A percentile compares a stretch with the other conserved stretches of the same genome.
These are phyloP conservation scores for Crithidia fasciculata DNA, from an alignment of 208 protist genomes.

Conservation along the genomic window DNA sequence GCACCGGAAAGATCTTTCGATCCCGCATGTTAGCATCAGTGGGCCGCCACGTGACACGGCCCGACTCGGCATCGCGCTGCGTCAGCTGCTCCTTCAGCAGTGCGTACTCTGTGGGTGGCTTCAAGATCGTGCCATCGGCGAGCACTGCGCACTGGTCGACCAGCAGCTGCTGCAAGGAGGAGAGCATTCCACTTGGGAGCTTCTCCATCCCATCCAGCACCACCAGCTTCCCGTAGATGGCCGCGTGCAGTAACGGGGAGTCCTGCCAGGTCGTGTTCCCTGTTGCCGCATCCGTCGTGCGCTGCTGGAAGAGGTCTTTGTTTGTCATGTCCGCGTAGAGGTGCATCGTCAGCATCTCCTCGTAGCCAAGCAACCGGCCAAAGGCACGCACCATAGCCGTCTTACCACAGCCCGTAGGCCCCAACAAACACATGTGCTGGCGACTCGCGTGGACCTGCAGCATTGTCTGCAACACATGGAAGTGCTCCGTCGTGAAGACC, in stretches of 20 bases:
- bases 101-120: constrained; percentile 64
- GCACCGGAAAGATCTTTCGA: constrained; percentile 75
- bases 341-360: constrained; percentile 70
- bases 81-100: constrained; percentile 58
- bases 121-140: constrained; percentile 88
- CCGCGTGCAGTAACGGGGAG: constrained; percentile 85
- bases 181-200: constrained; percentile 77
- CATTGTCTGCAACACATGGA: constrained; percentile 77
- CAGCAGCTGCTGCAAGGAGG: constrained; percentile 80
- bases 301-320: constrained; percentile 94
- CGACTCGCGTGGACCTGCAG: constrained; percentile 73
- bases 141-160: constrained; percentile 79
- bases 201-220: constrained; percentile 95
- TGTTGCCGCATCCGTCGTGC: constrained; percentile 74
- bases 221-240: constrained; percentile 78
- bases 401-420: constrained; percentile 92
- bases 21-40: constrained; percentile 60
- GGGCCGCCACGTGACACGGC: constrained; percentile 16
- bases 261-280: constrained; percentile 93
- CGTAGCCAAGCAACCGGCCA: constrained; percentile 73
- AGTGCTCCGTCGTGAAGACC: constrained; percentile 67
- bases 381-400: constrained; percentile 80
- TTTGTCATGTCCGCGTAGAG: constrained; percentile 95
- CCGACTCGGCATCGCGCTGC: constrained; percentile 18
- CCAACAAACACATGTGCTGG: constrained; percentile 86